Conservation (phyloP, 768 basidiomycete genomes). For the Hydnum rufescens region DNA sequence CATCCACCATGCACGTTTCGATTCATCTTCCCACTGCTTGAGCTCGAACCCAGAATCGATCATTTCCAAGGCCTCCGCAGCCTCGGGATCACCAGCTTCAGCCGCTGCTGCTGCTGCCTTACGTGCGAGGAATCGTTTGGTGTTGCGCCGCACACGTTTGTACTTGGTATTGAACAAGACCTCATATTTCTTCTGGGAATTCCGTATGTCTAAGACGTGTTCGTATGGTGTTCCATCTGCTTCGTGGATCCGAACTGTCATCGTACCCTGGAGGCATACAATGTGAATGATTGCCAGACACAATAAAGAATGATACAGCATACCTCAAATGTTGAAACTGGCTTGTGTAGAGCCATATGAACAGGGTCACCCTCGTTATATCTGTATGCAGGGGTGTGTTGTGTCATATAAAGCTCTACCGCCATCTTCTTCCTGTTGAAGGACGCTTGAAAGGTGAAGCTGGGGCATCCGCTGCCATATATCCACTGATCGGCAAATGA, state of each 20-base stretch:
- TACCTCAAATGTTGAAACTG: constrained; percentile 80
- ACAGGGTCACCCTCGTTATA: constrained; percentile 47
- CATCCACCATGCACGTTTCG: constrained; percentile 84
- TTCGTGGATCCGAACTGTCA: constrained; percentile 98
- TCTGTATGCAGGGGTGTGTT: constrained; percentile 62
- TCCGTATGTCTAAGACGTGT: constrained; percentile 84
- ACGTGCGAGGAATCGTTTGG: constrained; percentile 84
- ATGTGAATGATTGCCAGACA: not conserved
- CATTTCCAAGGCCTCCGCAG: constrained; percentile 83
- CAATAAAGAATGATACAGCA: constrained; percentile 11
- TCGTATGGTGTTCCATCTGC: constrained; percentile 98
- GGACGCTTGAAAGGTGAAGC: constrained; percentile 70
- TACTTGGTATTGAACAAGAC: constrained; percentile 98
- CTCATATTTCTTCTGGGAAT: constrained; percentile 80
- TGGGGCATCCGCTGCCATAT: constrained; percentile 89
- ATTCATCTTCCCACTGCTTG: constrained; percentile 91
- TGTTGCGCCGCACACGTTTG: constrained; percentile 87
- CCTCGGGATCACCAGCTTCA: constrained; percentile 79
- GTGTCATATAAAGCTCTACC: constrained; percentile 86
- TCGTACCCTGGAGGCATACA: constrained; percentile 49
- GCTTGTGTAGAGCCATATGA: constrained; percentile 48
- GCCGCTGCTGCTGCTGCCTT: constrained; percentile 87
- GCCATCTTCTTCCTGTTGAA: constrained; percentile 98
- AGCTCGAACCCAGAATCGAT: constrained; percentile 87
- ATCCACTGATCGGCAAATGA: constrained; percentile 99